These are phyloP conservation scores for Erythrophleum ivorense DNA, from an alignment of 331 rosid species.

Conservation along the genomic window DNA sequence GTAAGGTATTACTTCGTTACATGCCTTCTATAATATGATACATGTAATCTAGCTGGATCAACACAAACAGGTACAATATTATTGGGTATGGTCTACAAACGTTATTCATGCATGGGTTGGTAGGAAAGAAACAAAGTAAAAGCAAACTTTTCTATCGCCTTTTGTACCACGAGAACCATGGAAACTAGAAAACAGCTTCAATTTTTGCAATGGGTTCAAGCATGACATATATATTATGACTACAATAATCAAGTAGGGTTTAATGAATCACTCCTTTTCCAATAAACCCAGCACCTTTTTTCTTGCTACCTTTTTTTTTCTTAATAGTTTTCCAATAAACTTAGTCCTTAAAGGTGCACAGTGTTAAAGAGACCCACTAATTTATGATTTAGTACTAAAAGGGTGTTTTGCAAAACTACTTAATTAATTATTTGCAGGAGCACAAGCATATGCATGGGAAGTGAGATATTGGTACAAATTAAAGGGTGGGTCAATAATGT, in stretches of 20 bases:
- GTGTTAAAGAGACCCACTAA: conserved; percentile 33
- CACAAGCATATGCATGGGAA: conserved; percentile 26
- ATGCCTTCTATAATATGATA: neutral
- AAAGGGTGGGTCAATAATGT: no score
- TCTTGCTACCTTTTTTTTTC: no score
- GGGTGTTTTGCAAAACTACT: conserved; percentile 20
- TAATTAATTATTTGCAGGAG: conserved; percentile 45
- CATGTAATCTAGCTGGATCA: neutral
- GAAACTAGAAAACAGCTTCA: no score
- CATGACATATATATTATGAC: no score
- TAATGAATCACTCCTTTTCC: conserved; percentile 9
- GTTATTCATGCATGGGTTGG: neutral
- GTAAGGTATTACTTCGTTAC: no score
- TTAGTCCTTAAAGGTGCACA: conserved; percentile 32
- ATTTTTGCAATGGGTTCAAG: no score
- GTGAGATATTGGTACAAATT: neutral
- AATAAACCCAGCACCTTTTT: neutral
- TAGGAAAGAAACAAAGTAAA: neutral
- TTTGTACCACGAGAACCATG: neutral
- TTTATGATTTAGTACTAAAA: conserved; percentile 34
- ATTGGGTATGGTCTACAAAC: neutral
- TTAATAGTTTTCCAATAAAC: no score
- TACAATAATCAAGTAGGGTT: neutral
- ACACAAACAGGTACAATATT: neutral
- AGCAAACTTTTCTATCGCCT: neutral